Base-by-base conservation (phyloP, 768 basidiomycete species). In the Phylloporus arenicola region DNA sequence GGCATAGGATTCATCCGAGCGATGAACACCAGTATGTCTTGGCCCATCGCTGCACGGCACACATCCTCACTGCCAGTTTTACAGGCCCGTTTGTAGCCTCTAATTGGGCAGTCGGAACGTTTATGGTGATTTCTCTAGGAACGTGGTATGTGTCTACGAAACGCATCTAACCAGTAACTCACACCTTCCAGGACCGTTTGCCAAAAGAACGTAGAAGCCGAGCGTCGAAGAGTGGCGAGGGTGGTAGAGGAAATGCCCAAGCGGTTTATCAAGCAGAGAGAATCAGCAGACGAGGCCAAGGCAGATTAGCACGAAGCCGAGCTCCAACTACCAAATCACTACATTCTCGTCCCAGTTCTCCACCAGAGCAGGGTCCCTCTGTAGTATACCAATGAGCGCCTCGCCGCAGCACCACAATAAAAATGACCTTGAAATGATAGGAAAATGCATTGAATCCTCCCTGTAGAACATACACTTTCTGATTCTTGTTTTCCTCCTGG, bases 41-140 rank as follows among this genome's bases (percentile, higher is more conserved):
- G 45, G 6, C 50, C 35, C 42, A 20, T 47, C n/a, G 10, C 25
- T 39, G 20, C 14, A 41, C 22, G 22, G 16, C 33, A 16, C 43
- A 34, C 14, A 33, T 33, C 37, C 54, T 64, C 38, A 62, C 35
- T 24, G 4, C 25, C 41, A 14, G 29, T 14, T 35, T 24, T 5
- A 35, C 45, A 55, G 88, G 74, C 29, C 75, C 81, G 1, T 73
- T 86, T 50, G 73, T 80, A 34, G 88, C 86, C 33, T 83, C 79
- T 3, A 81, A 88, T 62, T 92, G 89, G 89, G 87, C 84, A 13
- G 75, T 88, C 17, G 86, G 80, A 6, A 83, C 88, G 2, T 92
- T 88, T 59, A 69, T 80, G 55, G 54, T 83, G 19, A 73, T 90
- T 35, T 84, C 88, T 3, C 47, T 82, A 3, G 81, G 81, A 41